Evolutionary conservation across 2,329 filamentous ascomycete genomes (phyloP).

Genomic region (Phaeophleospora eucalypticola): DNA sequence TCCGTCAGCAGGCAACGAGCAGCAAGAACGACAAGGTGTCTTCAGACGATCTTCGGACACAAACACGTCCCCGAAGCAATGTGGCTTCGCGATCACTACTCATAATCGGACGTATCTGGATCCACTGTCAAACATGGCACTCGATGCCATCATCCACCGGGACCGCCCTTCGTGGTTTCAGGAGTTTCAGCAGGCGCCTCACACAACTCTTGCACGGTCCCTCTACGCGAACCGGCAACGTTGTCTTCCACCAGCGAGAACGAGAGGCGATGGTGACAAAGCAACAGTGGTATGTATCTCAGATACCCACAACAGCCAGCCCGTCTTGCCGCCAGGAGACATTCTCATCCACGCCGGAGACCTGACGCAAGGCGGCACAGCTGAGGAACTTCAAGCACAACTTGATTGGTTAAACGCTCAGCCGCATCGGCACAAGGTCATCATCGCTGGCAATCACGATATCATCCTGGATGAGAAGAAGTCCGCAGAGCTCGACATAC

Average conservation of each 20-base stretch:
- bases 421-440: constrained; percentile 74
- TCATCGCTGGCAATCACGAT: constrained; percentile 87
- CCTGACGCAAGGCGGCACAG: constrained; percentile 68
- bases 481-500: constrained; percentile 43
- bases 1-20: too few relatives aligned
- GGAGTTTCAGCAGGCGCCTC: not conserved
- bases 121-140: not conserved
- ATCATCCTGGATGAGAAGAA: constrained; percentile 71
- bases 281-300: constrained; percentile 70
- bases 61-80: too few relatives aligned
- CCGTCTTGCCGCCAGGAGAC: constrained; percentile 67
- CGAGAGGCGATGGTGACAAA: not conserved
- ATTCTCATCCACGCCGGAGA: constrained; percentile 89
- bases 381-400: constrained; percentile 71
- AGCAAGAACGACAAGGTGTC: too few relatives aligned
- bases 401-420: constrained; percentile 75
- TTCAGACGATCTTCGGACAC: too few relatives aligned
- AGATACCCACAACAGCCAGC: constrained; percentile 71
- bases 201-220: not conserved
- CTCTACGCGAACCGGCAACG: too few relatives aligned
- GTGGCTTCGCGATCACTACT: too few relatives aligned
- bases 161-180: not conserved
- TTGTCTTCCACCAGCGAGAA: too few relatives aligned
- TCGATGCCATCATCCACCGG: not conserved
- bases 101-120: too few relatives aligned